Conservation (phyloP, 2,329 filamentous ascomycete species). For the Colletotrichum tanaceti region DNA sequence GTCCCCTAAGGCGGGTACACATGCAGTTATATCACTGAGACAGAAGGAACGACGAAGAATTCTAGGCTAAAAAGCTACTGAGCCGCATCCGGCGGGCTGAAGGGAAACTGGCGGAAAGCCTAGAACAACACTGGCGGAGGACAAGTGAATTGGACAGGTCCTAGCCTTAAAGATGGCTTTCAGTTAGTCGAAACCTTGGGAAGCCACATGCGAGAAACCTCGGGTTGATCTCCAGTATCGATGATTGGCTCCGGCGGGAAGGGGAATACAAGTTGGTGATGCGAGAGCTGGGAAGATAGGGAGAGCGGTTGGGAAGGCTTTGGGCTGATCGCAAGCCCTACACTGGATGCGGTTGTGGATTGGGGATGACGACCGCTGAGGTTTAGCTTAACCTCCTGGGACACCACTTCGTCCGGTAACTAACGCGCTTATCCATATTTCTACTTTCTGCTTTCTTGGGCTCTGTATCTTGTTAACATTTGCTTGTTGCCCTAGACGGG, state of each 20-base stretch:
- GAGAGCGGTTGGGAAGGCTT: background rate
- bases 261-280: background rate
- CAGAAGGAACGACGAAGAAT: background rate
- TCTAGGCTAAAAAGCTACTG: conserved; percentile 11
- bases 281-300: background rate
- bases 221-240: too few species aligned
- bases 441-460: background rate
- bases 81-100: conserved; percentile 21
- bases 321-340: background rate
- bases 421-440: background rate
- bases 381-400: background rate
- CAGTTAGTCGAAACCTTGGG: background rate
- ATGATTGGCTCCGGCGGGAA: background rate
- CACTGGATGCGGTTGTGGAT: background rate
- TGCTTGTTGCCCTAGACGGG: background rate
- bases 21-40: background rate
- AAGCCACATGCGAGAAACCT: conserved; percentile 19
- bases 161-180: conserved; percentile 11
- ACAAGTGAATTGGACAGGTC: background rate
- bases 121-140: conserved; percentile 1
- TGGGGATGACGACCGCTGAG: background rate
- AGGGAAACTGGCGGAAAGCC: background rate
- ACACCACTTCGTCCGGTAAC: background rate
- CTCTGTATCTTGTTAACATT: background rate
- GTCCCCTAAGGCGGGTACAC: background rate